These are phyloP conservation scores for Paulownia fortunei DNA, from an alignment of 257 asterid genomes.

Conservation along the genomic window DNA sequence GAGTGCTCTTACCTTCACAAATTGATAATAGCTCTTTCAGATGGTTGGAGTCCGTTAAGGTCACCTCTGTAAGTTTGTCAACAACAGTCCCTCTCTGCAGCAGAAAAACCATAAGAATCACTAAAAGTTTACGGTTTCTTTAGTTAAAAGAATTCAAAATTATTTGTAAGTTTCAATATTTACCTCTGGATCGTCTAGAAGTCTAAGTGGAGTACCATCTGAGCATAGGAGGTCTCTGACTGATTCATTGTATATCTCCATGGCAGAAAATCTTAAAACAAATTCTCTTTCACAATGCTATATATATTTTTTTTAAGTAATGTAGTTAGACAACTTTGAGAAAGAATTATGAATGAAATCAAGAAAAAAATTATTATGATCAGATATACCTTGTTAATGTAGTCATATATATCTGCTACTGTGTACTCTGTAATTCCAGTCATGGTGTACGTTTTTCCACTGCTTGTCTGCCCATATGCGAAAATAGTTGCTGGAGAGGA, in stretches of 20 bases:
- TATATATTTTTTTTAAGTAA: not conserved
- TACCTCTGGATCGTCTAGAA: constrained; percentile 97
- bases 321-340: not conserved
- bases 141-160: not conserved
- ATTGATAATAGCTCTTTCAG: constrained; percentile 67
- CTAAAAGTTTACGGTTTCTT: not conserved
- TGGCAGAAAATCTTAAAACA: constrained; percentile 79
- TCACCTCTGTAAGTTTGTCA: constrained; percentile 80
- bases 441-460: constrained; percentile 70
- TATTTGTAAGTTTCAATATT: not conserved
- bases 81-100: constrained; percentile 84
- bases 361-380: not conserved
- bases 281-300: constrained; percentile 60
- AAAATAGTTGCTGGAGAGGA: constrained; percentile 66
- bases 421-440: constrained; percentile 54
- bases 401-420: constrained; percentile 52
- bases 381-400: constrained; percentile 43
- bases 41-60: constrained; percentile 61
- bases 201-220: constrained; percentile 72
- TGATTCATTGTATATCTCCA: constrained; percentile 94
- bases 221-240: constrained; percentile 81
- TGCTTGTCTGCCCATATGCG: constrained; percentile 71
- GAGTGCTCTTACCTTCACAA: constrained; percentile 68
- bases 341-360: not conserved
- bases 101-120: not conserved